Percentiles rank a stretch among this genome's conserved stretches.
These are phyloP conservation scores for Aspergillus leporis DNA, from an alignment of 495 filamentous ascomycete species.

Conservation along the genomic window DNA sequence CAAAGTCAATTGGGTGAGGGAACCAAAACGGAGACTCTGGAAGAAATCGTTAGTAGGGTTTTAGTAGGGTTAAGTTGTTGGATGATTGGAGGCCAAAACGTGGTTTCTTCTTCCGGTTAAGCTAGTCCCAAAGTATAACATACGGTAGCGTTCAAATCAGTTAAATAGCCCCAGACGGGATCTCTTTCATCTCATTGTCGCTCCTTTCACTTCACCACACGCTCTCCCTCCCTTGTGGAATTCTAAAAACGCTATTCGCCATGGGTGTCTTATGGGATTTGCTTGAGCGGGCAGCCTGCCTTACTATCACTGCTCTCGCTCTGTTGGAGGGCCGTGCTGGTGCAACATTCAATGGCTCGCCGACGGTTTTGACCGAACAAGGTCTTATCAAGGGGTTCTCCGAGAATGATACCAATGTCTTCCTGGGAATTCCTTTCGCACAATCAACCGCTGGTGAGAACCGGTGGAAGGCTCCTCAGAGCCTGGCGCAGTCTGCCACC, in stretches of 20 bases:
- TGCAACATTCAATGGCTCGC: conserved; percentile 3
- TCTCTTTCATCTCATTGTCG: not conserved
- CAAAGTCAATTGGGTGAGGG: not conserved
- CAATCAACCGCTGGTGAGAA: conserved; percentile 28
- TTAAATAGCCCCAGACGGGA: not conserved
- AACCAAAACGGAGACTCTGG: not conserved
- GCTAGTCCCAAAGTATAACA: not conserved
- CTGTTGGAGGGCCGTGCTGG: conserved; percentile 2
- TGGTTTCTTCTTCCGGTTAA: not conserved
- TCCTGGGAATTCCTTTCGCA: conserved; percentile 31
- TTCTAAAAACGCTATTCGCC: not conserved
- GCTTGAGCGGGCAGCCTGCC: conserved; percentile 10
- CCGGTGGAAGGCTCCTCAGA: conserved; percentile 28
- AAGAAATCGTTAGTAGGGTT: too few species aligned
- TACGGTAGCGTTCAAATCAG: not conserved
- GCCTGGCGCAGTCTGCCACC: conserved; percentile 12
- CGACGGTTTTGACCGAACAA: conserved; percentile 19
- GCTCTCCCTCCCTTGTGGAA: not conserved
- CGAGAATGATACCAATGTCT: conserved; percentile 27
- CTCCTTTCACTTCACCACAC: not conserved
- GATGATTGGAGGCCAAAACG: too few species aligned
- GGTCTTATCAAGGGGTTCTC: conserved; percentile 21
- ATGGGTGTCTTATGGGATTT: conserved; percentile 18
- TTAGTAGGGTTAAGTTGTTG: too few species aligned
- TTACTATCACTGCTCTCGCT: conserved; percentile 15